These are phyloP conservation scores for Blastocystis sp. DNA, from an alignment of 352 stramenopile species.

Conservation along the genomic window DNA sequence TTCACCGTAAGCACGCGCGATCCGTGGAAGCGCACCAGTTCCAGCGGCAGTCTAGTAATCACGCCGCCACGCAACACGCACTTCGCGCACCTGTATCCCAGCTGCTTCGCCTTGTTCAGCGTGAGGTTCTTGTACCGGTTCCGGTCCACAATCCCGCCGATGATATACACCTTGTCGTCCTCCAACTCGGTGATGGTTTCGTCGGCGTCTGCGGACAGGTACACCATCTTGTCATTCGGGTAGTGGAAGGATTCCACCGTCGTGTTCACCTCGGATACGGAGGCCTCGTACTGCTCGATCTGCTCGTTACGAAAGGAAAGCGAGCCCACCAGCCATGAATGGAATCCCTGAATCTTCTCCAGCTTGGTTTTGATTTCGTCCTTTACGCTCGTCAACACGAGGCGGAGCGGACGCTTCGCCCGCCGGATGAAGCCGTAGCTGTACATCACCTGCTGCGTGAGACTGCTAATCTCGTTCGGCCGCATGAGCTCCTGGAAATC, in stretches of 20 bases:
- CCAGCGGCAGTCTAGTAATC: conserved; percentile 19
- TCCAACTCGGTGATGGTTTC: conserved; percentile 84
- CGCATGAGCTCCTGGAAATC: conserved; percentile 88
- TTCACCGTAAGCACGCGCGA: conserved; percentile 83
- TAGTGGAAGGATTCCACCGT: conserved; percentile 10
- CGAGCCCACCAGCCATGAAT: conserved; percentile 58
- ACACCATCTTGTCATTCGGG: conserved; percentile 79
- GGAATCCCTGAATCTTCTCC: conserved; percentile 85
- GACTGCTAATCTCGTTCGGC: conserved; percentile 85
- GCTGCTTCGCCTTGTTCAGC: conserved; percentile 83
- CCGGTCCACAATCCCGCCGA: conserved; percentile 92
- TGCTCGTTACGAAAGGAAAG: not conserved
- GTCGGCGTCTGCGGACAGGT: conserved; percentile 88
- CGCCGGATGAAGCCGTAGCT: conserved; percentile 75
- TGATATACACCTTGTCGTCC: conserved; percentile 87
- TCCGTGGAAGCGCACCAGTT: conserved; percentile 68
- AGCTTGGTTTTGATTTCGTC: conserved; percentile 80
- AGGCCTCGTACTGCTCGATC: conserved; percentile 75
- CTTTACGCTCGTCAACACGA: conserved; percentile 71
- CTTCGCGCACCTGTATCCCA: conserved; percentile 85
- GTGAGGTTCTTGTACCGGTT: conserved; percentile 89
- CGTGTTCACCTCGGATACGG: conserved; percentile 75
- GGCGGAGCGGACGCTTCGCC: conserved; percentile 72
- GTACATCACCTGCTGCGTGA: conserved; percentile 88
- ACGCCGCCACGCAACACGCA: not conserved